A percentile compares a stretch with the other conserved stretches of the same genome.
Conservation (phyloP, 2,329 filamentous ascomycete genomes). For the Dothistroma septosporum region DNA sequence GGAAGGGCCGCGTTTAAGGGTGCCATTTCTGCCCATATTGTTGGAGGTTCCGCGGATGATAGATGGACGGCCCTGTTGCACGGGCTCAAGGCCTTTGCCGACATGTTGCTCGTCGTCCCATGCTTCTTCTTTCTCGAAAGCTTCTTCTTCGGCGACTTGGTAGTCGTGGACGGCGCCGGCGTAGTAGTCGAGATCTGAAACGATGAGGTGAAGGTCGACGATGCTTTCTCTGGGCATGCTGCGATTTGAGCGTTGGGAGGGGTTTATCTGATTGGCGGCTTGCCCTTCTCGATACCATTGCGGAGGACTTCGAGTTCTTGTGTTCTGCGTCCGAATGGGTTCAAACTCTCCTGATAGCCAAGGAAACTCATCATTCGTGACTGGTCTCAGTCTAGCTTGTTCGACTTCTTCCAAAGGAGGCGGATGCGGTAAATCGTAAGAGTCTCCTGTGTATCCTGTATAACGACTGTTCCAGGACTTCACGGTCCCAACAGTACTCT, state of each 20-base stretch:
- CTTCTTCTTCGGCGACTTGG: conserved; percentile 31
- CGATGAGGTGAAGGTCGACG: conserved; percentile 34
- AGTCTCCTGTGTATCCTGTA: conserved; percentile 27
- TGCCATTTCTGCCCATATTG: conserved; percentile 25
- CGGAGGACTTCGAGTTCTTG: conserved; percentile 24
- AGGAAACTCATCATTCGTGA: conserved; percentile 31
- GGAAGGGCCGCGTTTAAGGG: conserved; percentile 28
- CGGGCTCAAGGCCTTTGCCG: conserved; percentile 23
- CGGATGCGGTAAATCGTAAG: conserved; percentile 20
- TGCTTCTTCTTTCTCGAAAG: conserved; percentile 28
- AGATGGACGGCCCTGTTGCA: conserved; percentile 29
- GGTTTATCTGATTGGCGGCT: conserved; percentile 17
- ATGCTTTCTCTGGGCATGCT: conserved; percentile 32
- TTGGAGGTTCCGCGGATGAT: conserved; percentile 28
- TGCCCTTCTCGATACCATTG: conserved; percentile 33
- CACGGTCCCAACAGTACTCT: conserved; percentile 31
- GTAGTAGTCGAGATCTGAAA: conserved; percentile 36
- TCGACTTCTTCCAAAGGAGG: conserved; percentile 30
- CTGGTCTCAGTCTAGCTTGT: conserved; percentile 26
- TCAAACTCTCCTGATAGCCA: conserved; percentile 33
- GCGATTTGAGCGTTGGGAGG: conserved; percentile 25
- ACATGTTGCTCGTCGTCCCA: conserved; percentile 26
- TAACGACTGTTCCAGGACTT: conserved; percentile 34
- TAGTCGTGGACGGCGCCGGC: conserved; percentile 37
- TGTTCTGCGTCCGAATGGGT: conserved; percentile 26